Base-by-base conservation (phyloP, 2,329 filamentous ascomycete genomes). In the Aspergillus pseudoglaucus region DNA sequence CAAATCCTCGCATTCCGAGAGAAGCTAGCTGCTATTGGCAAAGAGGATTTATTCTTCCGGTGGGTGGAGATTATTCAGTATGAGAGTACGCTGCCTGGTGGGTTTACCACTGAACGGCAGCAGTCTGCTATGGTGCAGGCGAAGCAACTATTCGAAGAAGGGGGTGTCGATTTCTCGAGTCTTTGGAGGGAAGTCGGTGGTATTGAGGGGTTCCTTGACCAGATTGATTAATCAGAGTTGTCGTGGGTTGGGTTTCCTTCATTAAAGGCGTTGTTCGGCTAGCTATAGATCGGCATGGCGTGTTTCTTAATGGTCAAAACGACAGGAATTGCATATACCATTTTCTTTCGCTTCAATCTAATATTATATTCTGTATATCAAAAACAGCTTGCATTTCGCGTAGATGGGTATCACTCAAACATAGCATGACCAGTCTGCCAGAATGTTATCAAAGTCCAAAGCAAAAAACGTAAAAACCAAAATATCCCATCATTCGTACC, bases 31-130 rank as follows among this genome's bases (percentile, higher is more conserved):
- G 77, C 77, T 2, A 76, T 93, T 67, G 89, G 86, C 39, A 95
- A 95, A 69, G 90, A 95, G 66, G 83, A 86, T 54, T 67, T 96
- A 46, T 96, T 96, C 72, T 95, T 87, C 72, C 82, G 85, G 47
- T 95, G 90, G 89, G 87, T 95, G 43, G 90, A 96, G 72, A 79
- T 94, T 62, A 83, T 96, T 44, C 90, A 96, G 70, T 94, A 83
- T 60, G 90, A 95, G 70, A 85, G 87, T 38, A 85, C 83, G 32
- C 79, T 80, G 56, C 87, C 89, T 0, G 88, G 85, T 15, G 88
- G 87, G 0, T 94, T 95, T 62, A 87, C 84, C 1, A 72, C 77
- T 0, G 85, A 90, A 62, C 79, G 82, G 60, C 89, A 95, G 68
- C 75, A 80, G 47, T 79, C 75, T 39, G 84, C 87, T 1, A 88